Conservation (phyloP, 805 yeast genomes). For the Kodamaea lidongshanica region DNA sequence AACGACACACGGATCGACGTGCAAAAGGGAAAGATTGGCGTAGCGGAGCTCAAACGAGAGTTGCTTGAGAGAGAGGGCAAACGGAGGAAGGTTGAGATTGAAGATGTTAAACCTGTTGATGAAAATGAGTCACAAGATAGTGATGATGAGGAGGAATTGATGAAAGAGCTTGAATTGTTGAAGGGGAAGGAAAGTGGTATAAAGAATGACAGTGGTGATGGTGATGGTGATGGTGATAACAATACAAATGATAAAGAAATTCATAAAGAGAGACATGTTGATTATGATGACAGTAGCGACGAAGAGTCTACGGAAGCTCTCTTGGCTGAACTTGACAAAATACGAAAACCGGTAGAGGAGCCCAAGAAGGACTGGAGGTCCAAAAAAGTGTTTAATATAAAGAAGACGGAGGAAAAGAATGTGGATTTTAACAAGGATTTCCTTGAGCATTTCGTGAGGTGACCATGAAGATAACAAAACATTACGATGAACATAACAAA, state of each 20-base stretch:
- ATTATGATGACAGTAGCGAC: conserved; percentile 7
- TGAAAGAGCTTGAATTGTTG: conserved; percentile 3
- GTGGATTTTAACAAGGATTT: conserved; percentile 29
- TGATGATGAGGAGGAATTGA: conserved; percentile 5
- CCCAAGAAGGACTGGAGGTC: conserved; percentile 6
- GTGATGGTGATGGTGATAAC: too few species aligned
- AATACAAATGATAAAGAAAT: neutral
- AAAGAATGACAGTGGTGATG: too few species aligned
- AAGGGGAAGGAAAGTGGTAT: conserved; percentile 3
- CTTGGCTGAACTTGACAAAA: conserved; percentile 17
- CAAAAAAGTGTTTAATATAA: conserved; percentile 7
- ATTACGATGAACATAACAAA: neutral
- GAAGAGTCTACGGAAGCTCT: conserved; percentile 16
- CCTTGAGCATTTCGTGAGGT: conserved; percentile 30
- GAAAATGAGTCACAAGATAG: neutral
- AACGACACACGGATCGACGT: conserved; percentile 19
- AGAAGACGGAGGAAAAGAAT: conserved; percentile 5
- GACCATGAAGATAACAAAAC: neutral
- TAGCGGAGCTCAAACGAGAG: conserved; percentile 20
- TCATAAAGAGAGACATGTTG: conserved; percentile 4
- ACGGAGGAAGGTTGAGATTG: conserved; percentile 1
- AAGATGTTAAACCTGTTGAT: conserved; percentile 1
- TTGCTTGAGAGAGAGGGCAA: conserved; percentile 12
- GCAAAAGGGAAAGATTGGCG: conserved; percentile 14
- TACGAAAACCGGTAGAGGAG: conserved; percentile 10